Conservation (phyloP, 116 monocot species). For the Dioscorea cayenensis region DNA sequence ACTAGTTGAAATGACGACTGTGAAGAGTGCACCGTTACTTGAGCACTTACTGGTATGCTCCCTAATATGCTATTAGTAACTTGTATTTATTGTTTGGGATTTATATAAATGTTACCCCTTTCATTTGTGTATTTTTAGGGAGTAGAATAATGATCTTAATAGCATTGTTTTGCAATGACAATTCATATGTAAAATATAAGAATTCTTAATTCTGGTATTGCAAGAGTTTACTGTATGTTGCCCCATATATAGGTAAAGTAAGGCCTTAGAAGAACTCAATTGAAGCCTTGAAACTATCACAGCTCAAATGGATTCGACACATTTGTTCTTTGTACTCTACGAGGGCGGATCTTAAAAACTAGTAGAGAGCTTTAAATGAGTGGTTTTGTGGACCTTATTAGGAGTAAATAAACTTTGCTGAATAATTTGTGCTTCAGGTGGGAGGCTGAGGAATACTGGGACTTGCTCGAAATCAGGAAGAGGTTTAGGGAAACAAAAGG, state of each 20-base stretch:
- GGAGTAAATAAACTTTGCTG: neutral
- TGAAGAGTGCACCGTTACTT: slow-evolving; percentile 54
- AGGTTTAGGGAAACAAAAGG: slow-evolving; percentile 15
- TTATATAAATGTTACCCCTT: neutral
- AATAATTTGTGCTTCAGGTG: slow-evolving; percentile 23
- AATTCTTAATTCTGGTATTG: no score
- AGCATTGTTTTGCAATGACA: no score
- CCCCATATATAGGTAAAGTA: neutral
- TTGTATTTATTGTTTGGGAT: neutral
- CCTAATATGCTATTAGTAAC: neutral
- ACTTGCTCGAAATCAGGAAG: slow-evolving; percentile 34
- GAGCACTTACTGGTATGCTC: slow-evolving; percentile 71
- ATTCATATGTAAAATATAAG: no score
- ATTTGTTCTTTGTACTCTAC: no score
- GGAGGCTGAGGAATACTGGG: slow-evolving; percentile 61
- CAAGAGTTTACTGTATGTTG: no score
- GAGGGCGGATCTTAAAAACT: neutral
- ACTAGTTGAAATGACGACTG: slow-evolving; percentile 47
- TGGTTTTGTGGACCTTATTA: neutral
- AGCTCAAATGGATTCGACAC: no score
- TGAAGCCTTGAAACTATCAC: neutral
- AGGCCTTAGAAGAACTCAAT: neutral
- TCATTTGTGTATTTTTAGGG: neutral
- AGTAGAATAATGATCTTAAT: no score
- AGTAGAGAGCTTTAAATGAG: neutral